Evolutionary conservation across 805 yeast genomes (phyloP).

Genomic region (Myxozyma mucilagina): DNA sequence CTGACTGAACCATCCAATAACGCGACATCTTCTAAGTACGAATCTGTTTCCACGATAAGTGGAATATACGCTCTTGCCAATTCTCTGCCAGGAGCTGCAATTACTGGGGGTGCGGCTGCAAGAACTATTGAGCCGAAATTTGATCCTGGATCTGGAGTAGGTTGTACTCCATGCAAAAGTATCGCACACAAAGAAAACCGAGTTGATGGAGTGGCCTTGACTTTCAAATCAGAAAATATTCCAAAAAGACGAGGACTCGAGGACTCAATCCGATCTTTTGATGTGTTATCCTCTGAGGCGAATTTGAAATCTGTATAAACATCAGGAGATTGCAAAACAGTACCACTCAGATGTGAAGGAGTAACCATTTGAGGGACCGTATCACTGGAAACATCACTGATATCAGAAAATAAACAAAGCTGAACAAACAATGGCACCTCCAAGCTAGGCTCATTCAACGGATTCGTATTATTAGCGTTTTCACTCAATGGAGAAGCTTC

Average conservation of each 20-base stretch:
- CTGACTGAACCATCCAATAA: not conserved
- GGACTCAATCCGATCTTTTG: not conserved
- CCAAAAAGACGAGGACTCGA: not conserved
- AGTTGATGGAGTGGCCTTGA: not conserved
- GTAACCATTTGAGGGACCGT: not conserved
- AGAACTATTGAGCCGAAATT: slow-evolving; percentile 2
- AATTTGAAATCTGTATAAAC: not conserved
- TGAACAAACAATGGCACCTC: not conserved
- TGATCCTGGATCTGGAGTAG: not conserved
- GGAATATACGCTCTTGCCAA: not conserved
- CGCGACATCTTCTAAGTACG: not conserved
- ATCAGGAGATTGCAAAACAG: slow-evolving; percentile 3
- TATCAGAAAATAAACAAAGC: not conserved
- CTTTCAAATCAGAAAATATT: not conserved
- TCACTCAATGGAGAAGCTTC: not conserved
- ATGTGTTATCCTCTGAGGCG: not conserved
- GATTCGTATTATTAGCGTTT: not conserved
- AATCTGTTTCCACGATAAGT: not conserved
- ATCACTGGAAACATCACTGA: not conserved
- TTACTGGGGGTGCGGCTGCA: slow-evolving; percentile 4
- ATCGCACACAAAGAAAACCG: not conserved
- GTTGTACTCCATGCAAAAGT: slow-evolving; percentile 1
- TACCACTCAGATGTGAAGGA: slow-evolving; percentile 1
- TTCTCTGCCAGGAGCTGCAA: slow-evolving; percentile 6
- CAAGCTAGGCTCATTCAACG: not conserved